phyloP scores from a whole-genome alignment of 495 filamentous ascomycete genomes.

The Penicillium subrubescens region DNA sequence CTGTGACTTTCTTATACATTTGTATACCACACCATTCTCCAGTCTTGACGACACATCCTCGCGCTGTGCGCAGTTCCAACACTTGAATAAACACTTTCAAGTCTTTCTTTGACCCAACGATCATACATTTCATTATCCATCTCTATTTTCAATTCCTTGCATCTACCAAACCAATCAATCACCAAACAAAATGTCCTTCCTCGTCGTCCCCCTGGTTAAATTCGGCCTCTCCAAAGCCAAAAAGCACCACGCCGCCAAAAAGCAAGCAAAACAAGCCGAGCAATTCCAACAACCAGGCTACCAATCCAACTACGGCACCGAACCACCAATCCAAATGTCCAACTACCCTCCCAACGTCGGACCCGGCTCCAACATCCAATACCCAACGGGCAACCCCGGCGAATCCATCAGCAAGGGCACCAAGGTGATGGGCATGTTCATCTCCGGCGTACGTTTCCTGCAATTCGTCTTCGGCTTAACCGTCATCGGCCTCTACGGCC shows the following conservation, averaged over 20 bases:
- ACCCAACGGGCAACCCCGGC: slow-evolving; percentile 11
- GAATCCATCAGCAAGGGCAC: slow-evolving; percentile 12
- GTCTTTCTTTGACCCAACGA: neutral
- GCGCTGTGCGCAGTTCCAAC: neutral
- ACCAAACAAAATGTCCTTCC: slow-evolving; percentile 30
- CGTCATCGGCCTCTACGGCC: slow-evolving; percentile 78
- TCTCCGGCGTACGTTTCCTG: slow-evolving; percentile 59
- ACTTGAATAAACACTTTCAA: neutral
- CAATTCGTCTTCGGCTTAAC: slow-evolving; percentile 75
- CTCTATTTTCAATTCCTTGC: slow-evolving; percentile 18
- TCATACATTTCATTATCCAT: neutral
- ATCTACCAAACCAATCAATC: neutral
- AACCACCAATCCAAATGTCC: slow-evolving; percentile 22
- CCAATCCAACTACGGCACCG: slow-evolving; percentile 11
- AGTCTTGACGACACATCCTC: neutral
- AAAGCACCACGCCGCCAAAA: slow-evolving; percentile 35
- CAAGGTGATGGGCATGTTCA: slow-evolving; percentile 18
- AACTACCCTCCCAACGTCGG: slow-evolving; percentile 25
- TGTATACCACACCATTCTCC: neutral
- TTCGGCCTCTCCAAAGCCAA: slow-evolving; percentile 35
- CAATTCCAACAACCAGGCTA: slow-evolving; percentile 24
- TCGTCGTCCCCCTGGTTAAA: slow-evolving; percentile 34
- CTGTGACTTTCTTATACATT: neutral
- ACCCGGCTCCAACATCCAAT: slow-evolving; percentile 23
- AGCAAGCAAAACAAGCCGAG: slow-evolving; percentile 29